Base-by-base conservation (phyloP, 495 filamentous ascomycete species). In the Neurospora intermedia region DNA sequence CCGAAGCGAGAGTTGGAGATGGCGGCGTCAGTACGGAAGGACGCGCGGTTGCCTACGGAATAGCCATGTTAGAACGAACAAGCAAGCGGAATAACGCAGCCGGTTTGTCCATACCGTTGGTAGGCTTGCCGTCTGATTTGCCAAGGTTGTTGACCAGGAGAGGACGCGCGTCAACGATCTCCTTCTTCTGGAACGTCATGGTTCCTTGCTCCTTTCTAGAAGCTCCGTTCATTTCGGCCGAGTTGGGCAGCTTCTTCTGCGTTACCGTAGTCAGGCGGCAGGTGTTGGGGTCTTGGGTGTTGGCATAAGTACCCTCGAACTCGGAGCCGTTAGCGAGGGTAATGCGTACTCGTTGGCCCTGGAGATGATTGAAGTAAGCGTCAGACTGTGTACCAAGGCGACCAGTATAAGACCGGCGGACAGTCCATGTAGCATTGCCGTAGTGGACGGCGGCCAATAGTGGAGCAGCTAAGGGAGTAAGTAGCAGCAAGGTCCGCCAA, bases 181-280 rank as follows among this genome's bases (percentile, higher is more conserved):
- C 93, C 77, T 91, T 92, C 41, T 89, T 83, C 77, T 94, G 91
- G 75, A 97, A 96, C 20, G 89, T 83, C 92, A 97, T 92, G 71
- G 83, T 79, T 90, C 89, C 18, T 75, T 83, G 82, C 72, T 84
- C 81, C 74, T 78, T 82, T 77, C 80, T 83, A 13, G 72, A 72
- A 15, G 79, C 75, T 69, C 85, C 84, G 84, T 85, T 86, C 66
- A 77, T 79, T 43, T 84, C 83, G 71, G 76, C 75, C 43, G 83
- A 80, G 74, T 80, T 77, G 20, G 79, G 75, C 10, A 76, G 75
- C 75, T 87, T 87, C 74, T 87, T 85, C 72, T 89, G 89, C 81
- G 91, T 90, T 40, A 93, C 92, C 93, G 94, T 95, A 85, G 92
- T 96, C 73, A 97, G 86, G 72, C 88, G 82, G 79, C 93, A 92